Evolutionary conservation across 2,329 filamentous ascomycete genomes (phyloP).

Genomic region (Hypocreales sp.): DNA sequence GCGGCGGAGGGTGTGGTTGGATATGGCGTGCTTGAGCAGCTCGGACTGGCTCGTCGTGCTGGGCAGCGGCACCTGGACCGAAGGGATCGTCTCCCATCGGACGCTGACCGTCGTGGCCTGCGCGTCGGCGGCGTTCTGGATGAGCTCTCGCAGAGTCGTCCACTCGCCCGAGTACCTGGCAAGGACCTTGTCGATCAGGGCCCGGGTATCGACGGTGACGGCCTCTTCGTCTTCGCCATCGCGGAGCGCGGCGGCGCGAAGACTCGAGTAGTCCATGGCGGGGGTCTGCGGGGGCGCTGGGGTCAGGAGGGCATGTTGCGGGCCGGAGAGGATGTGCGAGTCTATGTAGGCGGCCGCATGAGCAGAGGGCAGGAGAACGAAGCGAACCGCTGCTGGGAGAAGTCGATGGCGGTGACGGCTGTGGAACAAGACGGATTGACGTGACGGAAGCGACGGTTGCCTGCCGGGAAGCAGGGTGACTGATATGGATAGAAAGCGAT

Average conservation of each 20-base stretch:
- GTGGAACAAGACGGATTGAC: too few species aligned
- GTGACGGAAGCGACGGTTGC: too few species aligned
- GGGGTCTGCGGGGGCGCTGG: not conserved
- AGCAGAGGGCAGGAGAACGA: too few species aligned
- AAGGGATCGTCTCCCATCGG: slow-evolving; percentile 83
- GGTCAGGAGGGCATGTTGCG: too few species aligned
- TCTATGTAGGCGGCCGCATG: too few species aligned
- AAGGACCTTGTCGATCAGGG: slow-evolving; percentile 93
- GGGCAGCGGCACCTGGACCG: slow-evolving; percentile 58
- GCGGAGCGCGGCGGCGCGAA: slow-evolving; percentile 76
- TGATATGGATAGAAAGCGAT: too few species aligned
- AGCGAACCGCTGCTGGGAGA: too few species aligned
- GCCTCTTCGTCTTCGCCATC: slow-evolving; percentile 88
- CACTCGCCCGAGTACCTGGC: slow-evolving; percentile 95
- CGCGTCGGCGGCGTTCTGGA: slow-evolving; percentile 97
- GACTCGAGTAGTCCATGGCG: slow-evolving; percentile 54
- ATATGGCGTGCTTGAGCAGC: slow-evolving; percentile 65
- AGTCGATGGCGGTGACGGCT: too few species aligned
- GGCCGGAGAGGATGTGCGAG: too few species aligned
- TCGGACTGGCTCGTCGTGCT: slow-evolving; percentile 49
- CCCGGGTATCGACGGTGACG: slow-evolving; percentile 92
- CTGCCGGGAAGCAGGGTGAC: too few species aligned
- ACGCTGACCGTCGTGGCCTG: slow-evolving; percentile 80
- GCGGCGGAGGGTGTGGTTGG: slow-evolving; percentile 72
- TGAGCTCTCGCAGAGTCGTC: slow-evolving; percentile 77